Conservation (phyloP, 2,329 filamentous ascomycete genomes). For the Penicillium sp. region DNA sequence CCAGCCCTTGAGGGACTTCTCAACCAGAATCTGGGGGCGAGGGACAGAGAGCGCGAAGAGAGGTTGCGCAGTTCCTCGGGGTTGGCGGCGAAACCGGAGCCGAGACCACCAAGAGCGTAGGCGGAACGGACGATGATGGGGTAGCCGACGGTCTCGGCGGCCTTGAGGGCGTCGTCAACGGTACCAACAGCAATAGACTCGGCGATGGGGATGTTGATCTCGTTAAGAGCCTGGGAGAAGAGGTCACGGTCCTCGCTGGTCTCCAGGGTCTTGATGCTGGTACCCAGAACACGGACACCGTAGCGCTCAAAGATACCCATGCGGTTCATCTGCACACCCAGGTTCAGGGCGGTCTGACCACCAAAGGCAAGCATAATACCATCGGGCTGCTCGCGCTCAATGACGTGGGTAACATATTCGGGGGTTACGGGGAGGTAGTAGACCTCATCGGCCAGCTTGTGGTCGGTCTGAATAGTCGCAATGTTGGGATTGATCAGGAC, state of each 20-base stretch:
- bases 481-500: constrained; percentile 98
- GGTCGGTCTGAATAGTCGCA: constrained; percentile 95
- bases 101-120: constrained; percentile 91
- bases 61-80: constrained; percentile 89
- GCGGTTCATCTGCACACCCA: constrained; percentile 95
- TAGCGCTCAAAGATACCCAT: constrained; percentile 94
- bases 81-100: constrained; percentile 93
- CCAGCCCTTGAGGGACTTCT: constrained; percentile 99
- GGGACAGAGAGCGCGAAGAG: constrained; percentile 83
- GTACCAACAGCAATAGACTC: constrained; percentile 90
- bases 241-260: constrained; percentile 93
- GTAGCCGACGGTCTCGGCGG: constrained; percentile 82
- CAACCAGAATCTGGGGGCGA: constrained; percentile 93
- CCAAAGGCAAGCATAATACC: constrained; percentile 97
- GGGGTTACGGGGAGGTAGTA: constrained; percentile 97
- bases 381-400: constrained; percentile 91
- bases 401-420: constrained; percentile 96
- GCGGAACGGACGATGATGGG: constrained; percentile 97
- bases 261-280: constrained; percentile 88
- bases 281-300: constrained; percentile 91
- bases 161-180: constrained; percentile 84
- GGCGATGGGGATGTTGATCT: constrained; percentile 96
- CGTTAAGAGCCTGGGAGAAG: constrained; percentile 89
- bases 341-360: constrained; percentile 92
- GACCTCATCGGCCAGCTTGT: constrained; percentile 91